A percentile compares a stretch with the other conserved stretches of the same genome.
Conservation (phyloP, 495 filamentous ascomycete species). For the Oidiodendron maius region DNA sequence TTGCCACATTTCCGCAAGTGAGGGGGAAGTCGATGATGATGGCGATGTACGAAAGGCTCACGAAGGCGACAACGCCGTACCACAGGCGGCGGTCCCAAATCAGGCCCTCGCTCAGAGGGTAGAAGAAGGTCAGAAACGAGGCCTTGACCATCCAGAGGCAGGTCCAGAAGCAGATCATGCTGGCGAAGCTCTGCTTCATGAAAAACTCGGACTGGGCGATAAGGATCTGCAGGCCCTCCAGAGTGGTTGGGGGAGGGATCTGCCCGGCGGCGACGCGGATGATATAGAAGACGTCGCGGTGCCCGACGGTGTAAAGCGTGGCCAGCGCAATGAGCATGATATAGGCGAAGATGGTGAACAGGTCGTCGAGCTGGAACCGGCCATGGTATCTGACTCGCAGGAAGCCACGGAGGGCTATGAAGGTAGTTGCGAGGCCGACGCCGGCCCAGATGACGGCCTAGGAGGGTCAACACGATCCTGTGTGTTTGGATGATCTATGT, state of each 20-base stretch:
- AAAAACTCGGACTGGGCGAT: not conserved
- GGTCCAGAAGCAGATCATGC: constrained; percentile 1
- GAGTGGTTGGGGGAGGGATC: not conserved
- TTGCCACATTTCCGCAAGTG: constrained; percentile 12
- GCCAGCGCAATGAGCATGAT: not conserved
- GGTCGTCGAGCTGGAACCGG: constrained; percentile 6
- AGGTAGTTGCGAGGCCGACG: not conserved
- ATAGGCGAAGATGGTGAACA: constrained; percentile 1
- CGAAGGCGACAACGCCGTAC: constrained; percentile 11
- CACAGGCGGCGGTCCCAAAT: constrained; percentile 13
- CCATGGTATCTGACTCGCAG: constrained; percentile 4
- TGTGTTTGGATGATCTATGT: not conserved
- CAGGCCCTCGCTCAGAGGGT: constrained; percentile 11
- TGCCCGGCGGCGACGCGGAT: not conserved
- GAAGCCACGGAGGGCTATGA: not conserved
- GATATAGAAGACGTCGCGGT: not conserved
- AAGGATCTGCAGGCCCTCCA: not conserved
- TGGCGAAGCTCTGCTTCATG: not conserved
- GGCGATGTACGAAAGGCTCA: constrained; percentile 10
- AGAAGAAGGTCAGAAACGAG: constrained; percentile 17
- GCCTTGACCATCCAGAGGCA: constrained; percentile 11
- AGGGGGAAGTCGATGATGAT: constrained; percentile 19
- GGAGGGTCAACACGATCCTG: not conserved
- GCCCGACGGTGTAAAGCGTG: constrained; percentile 1
- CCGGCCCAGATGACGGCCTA: constrained; percentile 1